A percentile compares a stretch with the other conserved stretches of the same genome.
Evolutionary conservation across 331 rosid genomes (phyloP).

Genomic region (Quercus tomentella): DNA sequence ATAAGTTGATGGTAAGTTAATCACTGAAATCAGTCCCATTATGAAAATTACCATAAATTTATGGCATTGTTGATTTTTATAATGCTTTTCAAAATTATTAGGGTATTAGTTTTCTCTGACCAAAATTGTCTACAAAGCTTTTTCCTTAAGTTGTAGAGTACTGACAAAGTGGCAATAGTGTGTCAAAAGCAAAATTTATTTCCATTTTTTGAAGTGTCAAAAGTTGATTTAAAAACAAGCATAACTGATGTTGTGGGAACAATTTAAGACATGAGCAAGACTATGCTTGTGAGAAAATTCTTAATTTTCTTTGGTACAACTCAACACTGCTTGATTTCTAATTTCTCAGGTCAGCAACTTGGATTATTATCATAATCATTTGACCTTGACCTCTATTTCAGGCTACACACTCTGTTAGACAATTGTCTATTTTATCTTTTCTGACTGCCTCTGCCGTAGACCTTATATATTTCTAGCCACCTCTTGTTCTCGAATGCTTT

Average conservation of each 20-base stretch:
- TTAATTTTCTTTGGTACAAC: background rate
- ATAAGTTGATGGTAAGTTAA: background rate
- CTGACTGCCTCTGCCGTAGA: background rate
- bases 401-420: too few relatives aligned
- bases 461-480: background rate
- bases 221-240: too few relatives aligned
- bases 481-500: background rate
- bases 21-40: background rate
- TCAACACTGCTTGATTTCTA: background rate
- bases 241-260: background rate
- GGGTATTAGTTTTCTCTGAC: background rate
- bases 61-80: background rate
- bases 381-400: too few relatives aligned
- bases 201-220: too few relatives aligned
- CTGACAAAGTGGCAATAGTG: too few relatives aligned
- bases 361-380: background rate
- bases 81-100: background rate
- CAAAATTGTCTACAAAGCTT: background rate
- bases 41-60: background rate
- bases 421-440: too few relatives aligned
- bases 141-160: too few relatives aligned
- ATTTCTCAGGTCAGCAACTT: background rate
- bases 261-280: background rate
- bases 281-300: background rate
- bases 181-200: too few relatives aligned